Percentiles rank a stretch among this genome's conserved stretches.
Conservation (phyloP, 2,329 filamentous ascomycete genomes). For the Arthrinium phaeospermum region DNA sequence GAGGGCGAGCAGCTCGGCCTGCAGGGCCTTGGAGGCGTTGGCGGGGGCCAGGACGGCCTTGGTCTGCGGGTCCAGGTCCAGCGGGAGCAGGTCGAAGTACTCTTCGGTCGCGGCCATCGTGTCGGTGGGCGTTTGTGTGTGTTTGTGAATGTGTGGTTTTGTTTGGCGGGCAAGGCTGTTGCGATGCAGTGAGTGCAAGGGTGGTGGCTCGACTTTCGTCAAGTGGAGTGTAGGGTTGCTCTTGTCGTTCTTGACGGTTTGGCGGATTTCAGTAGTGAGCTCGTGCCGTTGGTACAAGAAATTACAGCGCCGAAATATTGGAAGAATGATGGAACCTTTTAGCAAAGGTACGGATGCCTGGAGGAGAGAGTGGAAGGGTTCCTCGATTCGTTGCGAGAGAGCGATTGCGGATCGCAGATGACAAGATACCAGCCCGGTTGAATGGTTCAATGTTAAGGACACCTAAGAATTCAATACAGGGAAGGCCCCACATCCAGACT, state of each 20-base stretch:
- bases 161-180: not conserved
- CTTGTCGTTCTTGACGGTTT: not conserved
- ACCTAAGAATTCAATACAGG: not conserved
- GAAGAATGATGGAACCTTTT: not conserved
- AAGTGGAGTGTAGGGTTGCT: not conserved
- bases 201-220: not conserved
- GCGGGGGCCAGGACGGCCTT: constrained; percentile 69
- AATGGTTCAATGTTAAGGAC: not conserved
- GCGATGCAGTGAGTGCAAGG: not conserved
- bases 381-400: not conserved
- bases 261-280: too few species aligned
- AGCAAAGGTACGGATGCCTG: not conserved
- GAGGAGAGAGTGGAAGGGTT: not conserved
- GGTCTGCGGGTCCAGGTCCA: constrained; percentile 80
- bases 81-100: constrained; percentile 81
- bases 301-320: not conserved
- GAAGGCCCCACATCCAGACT: not conserved
- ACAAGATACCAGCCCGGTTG: not conserved
- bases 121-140: not conserved
- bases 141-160: not conserved
- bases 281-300: not conserved
- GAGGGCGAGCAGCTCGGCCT: constrained; percentile 71
- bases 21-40: constrained; percentile 56
- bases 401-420: not conserved
- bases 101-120: constrained; percentile 21